Percentiles rank a stretch among this genome's conserved stretches.
Evolutionary conservation across 2,329 filamentous ascomycete species (phyloP).

Genomic region (Chaetomiaceae sp.): DNA sequence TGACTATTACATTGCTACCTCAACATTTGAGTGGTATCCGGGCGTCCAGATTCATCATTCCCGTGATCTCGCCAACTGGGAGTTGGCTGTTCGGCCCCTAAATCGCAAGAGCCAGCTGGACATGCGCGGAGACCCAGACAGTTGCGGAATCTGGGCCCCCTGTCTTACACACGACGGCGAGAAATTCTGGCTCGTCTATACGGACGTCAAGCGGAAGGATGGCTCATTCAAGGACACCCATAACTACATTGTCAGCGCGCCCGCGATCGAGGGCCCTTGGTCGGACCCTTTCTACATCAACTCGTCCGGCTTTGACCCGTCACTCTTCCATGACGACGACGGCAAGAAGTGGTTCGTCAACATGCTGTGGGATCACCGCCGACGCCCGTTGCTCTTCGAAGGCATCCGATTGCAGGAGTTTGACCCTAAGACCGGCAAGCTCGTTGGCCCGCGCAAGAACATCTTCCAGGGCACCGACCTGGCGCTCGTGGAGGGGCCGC

Average conservation of each 20-base stretch:
- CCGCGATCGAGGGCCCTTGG: constrained; percentile 55
- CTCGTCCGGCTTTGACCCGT: constrained; percentile 60
- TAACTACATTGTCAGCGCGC: constrained; percentile 58
- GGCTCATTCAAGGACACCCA: constrained; percentile 61
- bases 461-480: constrained; percentile 54
- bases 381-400: constrained; percentile 46
- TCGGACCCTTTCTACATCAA: constrained; percentile 57
- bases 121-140: constrained; percentile 56
- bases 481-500: constrained; percentile 52
- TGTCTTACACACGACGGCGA: constrained; percentile 59
- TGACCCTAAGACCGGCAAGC: constrained; percentile 43
- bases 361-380: constrained; percentile 53
- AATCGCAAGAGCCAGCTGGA: constrained; percentile 49
- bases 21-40: constrained; percentile 53
- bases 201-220: constrained; percentile 63
- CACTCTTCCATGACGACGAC: constrained; percentile 54
- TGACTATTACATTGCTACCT: constrained; percentile 54
- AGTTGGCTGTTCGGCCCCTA: constrained; percentile 43
- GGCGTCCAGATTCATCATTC: constrained; percentile 54
- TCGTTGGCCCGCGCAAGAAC: constrained; percentile 53
- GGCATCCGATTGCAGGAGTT: constrained; percentile 58
- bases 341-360: constrained; percentile 55
- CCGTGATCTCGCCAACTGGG: constrained; percentile 50
- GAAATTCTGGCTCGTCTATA: constrained; percentile 61
- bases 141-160: constrained; percentile 61